Conservation (phyloP, 805 yeast species). For the Cyberlindnera japonica region DNA sequence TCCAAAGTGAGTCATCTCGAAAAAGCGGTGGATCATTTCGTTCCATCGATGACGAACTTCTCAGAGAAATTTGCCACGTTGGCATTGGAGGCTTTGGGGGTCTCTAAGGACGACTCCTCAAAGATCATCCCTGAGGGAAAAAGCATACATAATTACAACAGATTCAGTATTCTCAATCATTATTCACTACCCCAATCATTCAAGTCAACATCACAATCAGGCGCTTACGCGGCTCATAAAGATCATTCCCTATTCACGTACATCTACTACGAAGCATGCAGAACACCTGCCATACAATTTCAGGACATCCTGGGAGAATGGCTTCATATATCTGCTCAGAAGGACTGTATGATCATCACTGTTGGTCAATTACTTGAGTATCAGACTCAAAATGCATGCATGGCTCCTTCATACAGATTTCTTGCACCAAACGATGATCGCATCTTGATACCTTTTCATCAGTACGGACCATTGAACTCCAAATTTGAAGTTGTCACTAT, state of each 20-base stretch:
- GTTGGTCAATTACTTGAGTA: conserved; percentile 48
- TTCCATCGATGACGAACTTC: not conserved
- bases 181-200: conserved; percentile 29
- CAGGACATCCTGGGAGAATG: conserved; percentile 46
- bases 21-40: not conserved
- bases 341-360: conserved; percentile 40
- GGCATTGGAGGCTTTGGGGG: not conserved
- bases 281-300: conserved; percentile 42
- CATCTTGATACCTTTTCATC: conserved; percentile 44
- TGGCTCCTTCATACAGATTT: conserved; percentile 45
- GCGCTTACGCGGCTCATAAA: not conserved
- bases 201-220: conserved; percentile 12
- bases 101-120: too few relatives aligned
- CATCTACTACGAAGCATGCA: conserved; percentile 50
- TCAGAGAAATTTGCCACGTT: not conserved
- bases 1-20: not conserved
- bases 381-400: conserved; percentile 43
- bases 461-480: conserved; percentile 36
- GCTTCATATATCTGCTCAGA: conserved; percentile 38
- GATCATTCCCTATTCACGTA: conserved; percentile 59
- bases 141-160: too few relatives aligned
- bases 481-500: conserved; percentile 34
- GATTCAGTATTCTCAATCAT: conserved; percentile 36
- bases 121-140: too few relatives aligned
- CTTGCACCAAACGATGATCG: conserved; percentile 29